Conservation (phyloP, 495 filamentous ascomycete genomes). For the Trichoderma asperelloides region DNA sequence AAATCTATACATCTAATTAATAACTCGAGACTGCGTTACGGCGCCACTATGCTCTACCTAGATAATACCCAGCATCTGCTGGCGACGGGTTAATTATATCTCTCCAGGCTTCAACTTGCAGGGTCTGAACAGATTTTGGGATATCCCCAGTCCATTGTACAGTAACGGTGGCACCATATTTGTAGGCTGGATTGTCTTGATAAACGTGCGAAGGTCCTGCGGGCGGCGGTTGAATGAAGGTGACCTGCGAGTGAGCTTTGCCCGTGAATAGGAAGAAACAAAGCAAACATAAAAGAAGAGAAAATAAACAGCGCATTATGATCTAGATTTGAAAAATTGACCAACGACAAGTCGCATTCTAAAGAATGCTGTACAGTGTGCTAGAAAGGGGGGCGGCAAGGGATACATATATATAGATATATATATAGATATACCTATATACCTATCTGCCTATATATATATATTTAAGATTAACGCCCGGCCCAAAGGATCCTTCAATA, state of each 20-base stretch:
- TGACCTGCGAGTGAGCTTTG: not conserved
- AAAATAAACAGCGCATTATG: not conserved
- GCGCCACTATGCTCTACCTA: too few relatives aligned
- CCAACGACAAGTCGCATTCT: not conserved
- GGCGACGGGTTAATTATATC: not conserved
- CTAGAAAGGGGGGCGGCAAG: not conserved
- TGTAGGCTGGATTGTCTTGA: not conserved
- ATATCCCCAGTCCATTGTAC: not conserved
- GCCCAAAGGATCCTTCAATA: not conserved
- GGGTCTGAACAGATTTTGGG: not conserved
- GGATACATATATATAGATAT: not conserved
- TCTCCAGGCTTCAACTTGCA: not conserved
- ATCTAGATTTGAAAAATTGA: not conserved
- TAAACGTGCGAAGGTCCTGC: not conserved
- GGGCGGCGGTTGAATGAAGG: not conserved
- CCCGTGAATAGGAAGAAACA: not conserved
- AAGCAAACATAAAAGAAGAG: not conserved
- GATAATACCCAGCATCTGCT: not conserved
- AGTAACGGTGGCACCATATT: not conserved
- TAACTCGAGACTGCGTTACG: not conserved
- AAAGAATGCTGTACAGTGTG: not conserved
- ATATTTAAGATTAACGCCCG: not conserved
- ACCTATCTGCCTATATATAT: not conserved
- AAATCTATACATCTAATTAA: not conserved
- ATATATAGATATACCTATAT: too few relatives aligned